These are phyloP conservation scores for Suillus brevipes DNA, from an alignment of 768 basidiomycete species.

Conservation along the genomic window DNA sequence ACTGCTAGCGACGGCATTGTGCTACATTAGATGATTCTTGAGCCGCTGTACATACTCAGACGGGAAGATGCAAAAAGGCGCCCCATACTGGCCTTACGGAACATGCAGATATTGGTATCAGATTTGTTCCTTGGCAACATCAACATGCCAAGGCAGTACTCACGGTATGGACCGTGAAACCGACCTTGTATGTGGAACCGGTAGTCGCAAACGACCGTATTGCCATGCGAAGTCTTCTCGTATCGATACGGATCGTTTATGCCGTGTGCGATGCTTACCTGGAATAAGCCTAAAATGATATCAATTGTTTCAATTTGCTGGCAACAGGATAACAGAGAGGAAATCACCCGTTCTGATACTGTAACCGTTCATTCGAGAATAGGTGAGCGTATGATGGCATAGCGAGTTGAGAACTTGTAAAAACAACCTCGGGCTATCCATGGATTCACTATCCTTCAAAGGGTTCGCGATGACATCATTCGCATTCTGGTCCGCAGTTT, in stretches of 20 bases:
- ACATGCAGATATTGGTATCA: background rate
- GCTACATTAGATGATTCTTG: background rate
- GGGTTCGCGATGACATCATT: background rate
- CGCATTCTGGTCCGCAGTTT: slow-evolving; percentile 4
- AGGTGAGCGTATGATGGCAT: background rate
- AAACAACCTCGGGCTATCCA: background rate
- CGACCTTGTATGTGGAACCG: background rate
- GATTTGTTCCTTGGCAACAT: background rate
- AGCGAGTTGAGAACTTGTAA: background rate
- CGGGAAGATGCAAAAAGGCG: background rate
- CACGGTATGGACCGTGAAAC: background rate
- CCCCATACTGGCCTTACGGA: background rate
- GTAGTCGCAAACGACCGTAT: background rate
- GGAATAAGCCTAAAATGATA: background rate
- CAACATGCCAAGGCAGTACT: slow-evolving; percentile 3
- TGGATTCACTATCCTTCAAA: background rate
- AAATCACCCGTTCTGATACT: slow-evolving; percentile 12
- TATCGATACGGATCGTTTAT: background rate
- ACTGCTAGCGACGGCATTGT: background rate
- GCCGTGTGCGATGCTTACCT: background rate
- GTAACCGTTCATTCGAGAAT: slow-evolving; percentile 4
- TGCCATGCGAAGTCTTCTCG: background rate
- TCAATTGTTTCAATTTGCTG: background rate
- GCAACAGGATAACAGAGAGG: background rate
- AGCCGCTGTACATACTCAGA: background rate